Percentiles rank a stretch among this genome's conserved stretches.
Conservation (phyloP, 2,329 filamentous ascomycete species). For the Tolypocladium ovalisporum region DNA sequence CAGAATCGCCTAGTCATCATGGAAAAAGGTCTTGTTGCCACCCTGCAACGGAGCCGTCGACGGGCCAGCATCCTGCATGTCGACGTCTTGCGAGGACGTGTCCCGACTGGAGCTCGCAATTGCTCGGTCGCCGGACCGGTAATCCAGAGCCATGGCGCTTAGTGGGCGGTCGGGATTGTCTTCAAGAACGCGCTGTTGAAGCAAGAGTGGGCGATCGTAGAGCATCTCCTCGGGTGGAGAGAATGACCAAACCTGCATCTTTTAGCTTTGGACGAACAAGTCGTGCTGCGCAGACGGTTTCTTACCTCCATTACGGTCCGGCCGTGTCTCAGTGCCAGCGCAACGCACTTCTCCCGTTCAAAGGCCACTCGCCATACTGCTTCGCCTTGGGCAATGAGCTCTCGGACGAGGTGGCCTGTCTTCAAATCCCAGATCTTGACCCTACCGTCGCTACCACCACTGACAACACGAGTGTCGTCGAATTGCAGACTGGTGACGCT, state of each 20-base stretch:
- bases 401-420: constrained; percentile 79
- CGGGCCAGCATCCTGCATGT: constrained; percentile 46
- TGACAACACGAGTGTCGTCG: constrained; percentile 89
- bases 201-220: constrained; percentile 39
- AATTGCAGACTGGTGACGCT: constrained; percentile 97
- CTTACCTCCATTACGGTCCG: constrained; percentile 96
- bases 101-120: constrained; percentile 21
- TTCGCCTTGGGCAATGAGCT: constrained; percentile 83
- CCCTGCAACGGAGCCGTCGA: constrained; percentile 41
- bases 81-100: constrained; percentile 33
- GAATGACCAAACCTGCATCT: constrained; percentile 77
- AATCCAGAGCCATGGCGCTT: constrained; percentile 39
- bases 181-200: constrained; percentile 36
- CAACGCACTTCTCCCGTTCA: constrained; percentile 95
- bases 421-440: constrained; percentile 98
- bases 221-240: constrained; percentile 68
- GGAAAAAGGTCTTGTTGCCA: constrained; percentile 38
- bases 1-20: constrained; percentile 26
- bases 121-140: constrained; percentile 20
- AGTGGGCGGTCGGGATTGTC: constrained; percentile 35
- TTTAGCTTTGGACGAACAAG: neutral
- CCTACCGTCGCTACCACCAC: constrained; percentile 90
- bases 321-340: constrained; percentile 74
- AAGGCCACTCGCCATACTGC: constrained; percentile 97
- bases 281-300: neutral